Evolutionary conservation across 2,329 filamentous ascomycete genomes (phyloP).

Genomic region (Lizonia empirigonia): DNA sequence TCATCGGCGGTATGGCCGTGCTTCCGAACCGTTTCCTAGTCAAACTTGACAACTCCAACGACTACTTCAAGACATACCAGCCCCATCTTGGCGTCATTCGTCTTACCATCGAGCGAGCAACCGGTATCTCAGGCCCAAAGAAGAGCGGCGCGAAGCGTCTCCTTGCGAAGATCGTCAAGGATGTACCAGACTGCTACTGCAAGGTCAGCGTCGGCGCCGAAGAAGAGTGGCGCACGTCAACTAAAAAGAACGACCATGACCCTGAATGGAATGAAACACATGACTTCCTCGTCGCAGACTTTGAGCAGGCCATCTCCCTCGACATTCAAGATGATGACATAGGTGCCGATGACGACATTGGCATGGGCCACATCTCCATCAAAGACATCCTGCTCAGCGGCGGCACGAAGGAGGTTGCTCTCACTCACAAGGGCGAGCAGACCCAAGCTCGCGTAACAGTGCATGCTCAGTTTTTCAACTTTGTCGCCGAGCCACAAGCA

Average conservation of each 20-base stretch:
- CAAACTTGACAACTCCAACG: constrained; percentile 54
- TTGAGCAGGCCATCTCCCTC: constrained; percentile 51
- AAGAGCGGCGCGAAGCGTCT: constrained; percentile 49
- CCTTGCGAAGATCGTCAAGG: constrained; percentile 53
- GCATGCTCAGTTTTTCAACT: constrained; percentile 51
- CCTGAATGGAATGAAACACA: constrained; percentile 57
- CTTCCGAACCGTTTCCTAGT: constrained; percentile 58
- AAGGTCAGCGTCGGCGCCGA: constrained; percentile 54
- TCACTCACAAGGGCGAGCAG: constrained; percentile 48
- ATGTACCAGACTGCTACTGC: constrained; percentile 56
- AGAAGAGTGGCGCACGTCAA: constrained; percentile 52
- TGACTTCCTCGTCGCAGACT: constrained; percentile 56
- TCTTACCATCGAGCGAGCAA: constrained; percentile 52
- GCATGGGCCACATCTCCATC: constrained; percentile 49
- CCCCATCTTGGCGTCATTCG: constrained; percentile 53
- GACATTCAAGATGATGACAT: constrained; percentile 55
- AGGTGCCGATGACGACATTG: constrained; percentile 53
- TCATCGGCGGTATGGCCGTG: constrained; percentile 54
- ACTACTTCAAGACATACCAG: constrained; percentile 57
- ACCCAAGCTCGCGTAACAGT: constrained; percentile 48
- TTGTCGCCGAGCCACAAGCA: constrained; percentile 45
- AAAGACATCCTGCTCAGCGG: constrained; percentile 52
- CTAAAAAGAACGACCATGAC: constrained; percentile 51
- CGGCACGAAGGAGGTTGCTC: constrained; percentile 50
- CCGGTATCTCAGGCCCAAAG: constrained; percentile 48